phyloP scores from a whole-genome alignment of 805 yeast species.

The Nakazawaea anatomiae region DNA sequence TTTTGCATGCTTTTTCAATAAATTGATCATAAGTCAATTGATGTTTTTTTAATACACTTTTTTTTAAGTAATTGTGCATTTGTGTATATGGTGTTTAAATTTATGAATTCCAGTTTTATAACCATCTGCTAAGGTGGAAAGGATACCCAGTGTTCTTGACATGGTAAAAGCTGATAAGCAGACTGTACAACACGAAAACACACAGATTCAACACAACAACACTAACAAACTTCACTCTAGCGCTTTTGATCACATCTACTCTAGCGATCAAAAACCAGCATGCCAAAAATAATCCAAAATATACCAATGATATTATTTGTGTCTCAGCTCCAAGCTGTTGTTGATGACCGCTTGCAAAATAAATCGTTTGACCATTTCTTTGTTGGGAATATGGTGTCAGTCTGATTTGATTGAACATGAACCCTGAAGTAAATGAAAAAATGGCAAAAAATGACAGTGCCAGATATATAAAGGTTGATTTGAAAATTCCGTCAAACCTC shows the following conservation, averaged over 20 bases:
- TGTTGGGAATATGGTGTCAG: constrained; percentile 55
- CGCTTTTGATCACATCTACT: constrained; percentile 42
- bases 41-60: too few relatives aligned
- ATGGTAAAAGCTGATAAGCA: constrained; percentile 58
- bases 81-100: background rate
- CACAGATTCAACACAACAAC: constrained; percentile 36
- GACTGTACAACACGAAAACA: constrained; percentile 55
- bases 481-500: constrained; percentile 33
- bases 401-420: constrained; percentile 90
- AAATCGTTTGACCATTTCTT: constrained; percentile 29
- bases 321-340: constrained; percentile 85
- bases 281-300: constrained; percentile 60
- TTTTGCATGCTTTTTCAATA: too few relatives aligned
- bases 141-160: constrained; percentile 78
- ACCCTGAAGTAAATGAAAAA: constrained; percentile 75
- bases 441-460: constrained; percentile 54
- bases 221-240: constrained; percentile 42
- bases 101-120: background rate
- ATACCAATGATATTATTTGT: constrained; percentile 70
- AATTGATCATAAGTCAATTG: too few relatives aligned
- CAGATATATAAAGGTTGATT: constrained; percentile 67
- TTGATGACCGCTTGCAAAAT: constrained; percentile 55
- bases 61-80: background rate
- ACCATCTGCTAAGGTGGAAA: constrained; percentile 42
- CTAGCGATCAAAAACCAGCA: constrained; percentile 54